Evolutionary conservation across 1,284 basidiomycete genomes (phyloP).

Genomic region (Afroboletus lepidellus): DNA sequence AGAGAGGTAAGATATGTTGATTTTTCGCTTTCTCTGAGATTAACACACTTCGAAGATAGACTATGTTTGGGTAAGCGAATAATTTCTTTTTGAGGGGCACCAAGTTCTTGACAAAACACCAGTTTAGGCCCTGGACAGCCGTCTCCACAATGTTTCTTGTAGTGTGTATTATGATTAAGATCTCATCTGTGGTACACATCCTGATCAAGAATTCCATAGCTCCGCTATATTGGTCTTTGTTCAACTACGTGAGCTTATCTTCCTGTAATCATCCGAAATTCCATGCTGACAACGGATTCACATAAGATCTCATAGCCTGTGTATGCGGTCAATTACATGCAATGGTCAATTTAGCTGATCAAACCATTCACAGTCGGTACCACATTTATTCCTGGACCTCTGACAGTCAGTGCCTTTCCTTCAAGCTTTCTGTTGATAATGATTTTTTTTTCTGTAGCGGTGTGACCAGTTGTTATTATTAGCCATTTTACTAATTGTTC

Average conservation of each 20-base stretch:
- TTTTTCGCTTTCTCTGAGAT: background rate
- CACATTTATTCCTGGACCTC: constrained; percentile 4
- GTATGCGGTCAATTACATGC: background rate
- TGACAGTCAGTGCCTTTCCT: background rate
- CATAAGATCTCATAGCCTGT: background rate
- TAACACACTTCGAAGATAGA: constrained; percentile 3
- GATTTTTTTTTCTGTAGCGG: background rate
- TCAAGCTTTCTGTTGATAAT: background rate
- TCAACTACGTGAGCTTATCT: background rate
- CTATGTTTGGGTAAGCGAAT: constrained; percentile 12
- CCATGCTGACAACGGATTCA: background rate
- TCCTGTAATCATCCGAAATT: background rate
- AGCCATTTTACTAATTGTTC: background rate
- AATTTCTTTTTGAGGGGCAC: too few species aligned
- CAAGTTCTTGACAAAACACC: background rate
- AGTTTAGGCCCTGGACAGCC: constrained; percentile 11
- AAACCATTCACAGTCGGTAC: background rate
- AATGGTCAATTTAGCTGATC: background rate
- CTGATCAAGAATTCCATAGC: background rate
- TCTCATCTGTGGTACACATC: background rate
- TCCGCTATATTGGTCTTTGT: background rate
- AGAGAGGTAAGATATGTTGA: constrained; percentile 4
- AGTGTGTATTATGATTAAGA: background rate
- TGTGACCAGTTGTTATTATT: background rate
- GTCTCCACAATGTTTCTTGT: constrained; percentile 14